Percentiles rank a stretch among this genome's conserved stretches.
Conservation (phyloP, 2,329 filamentous ascomycete genomes). For the Cladobotryum mycophilum region DNA sequence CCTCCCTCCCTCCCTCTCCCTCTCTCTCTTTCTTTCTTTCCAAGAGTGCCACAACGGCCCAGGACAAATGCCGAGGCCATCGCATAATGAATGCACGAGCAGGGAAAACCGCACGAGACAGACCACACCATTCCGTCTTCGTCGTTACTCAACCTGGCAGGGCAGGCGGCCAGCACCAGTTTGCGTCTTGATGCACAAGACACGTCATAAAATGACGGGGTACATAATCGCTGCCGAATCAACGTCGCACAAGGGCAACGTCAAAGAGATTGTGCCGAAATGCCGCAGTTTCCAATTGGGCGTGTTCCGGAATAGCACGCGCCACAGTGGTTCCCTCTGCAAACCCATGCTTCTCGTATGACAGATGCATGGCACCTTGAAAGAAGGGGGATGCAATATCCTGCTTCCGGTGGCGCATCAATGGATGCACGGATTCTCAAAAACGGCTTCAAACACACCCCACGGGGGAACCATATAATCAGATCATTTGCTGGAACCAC, state of each 20-base stretch:
- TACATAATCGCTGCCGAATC: conserved; percentile 6
- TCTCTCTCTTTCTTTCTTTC: no score
- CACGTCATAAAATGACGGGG: conserved; percentile 10
- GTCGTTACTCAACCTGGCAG: conserved; percentile 7
- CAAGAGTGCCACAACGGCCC: not conserved
- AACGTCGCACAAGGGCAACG: conserved; percentile 1
- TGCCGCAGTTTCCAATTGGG: conserved; percentile 11
- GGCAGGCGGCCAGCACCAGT: conserved; percentile 2
- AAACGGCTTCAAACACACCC: no score
- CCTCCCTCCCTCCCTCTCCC: no score
- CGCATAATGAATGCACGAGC: not conserved
- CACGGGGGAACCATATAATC: no score
- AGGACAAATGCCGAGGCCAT: not conserved
- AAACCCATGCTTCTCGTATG: not conserved
- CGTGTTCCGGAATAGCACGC: not conserved
- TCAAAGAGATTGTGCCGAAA: conserved; percentile 9
- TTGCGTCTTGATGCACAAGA: not conserved
- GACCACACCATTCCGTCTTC: not conserved
- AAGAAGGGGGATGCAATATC: not conserved
- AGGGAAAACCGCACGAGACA: not conserved
- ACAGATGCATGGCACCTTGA: not conserved
- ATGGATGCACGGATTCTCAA: not conserved
- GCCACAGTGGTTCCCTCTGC: not conserved
- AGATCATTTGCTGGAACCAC: no score
- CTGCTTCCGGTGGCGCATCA: not conserved